These are phyloP conservation scores for Rhododendron mucronatum DNA, from an alignment of 148 eudicot species.

Conservation along the genomic window DNA sequence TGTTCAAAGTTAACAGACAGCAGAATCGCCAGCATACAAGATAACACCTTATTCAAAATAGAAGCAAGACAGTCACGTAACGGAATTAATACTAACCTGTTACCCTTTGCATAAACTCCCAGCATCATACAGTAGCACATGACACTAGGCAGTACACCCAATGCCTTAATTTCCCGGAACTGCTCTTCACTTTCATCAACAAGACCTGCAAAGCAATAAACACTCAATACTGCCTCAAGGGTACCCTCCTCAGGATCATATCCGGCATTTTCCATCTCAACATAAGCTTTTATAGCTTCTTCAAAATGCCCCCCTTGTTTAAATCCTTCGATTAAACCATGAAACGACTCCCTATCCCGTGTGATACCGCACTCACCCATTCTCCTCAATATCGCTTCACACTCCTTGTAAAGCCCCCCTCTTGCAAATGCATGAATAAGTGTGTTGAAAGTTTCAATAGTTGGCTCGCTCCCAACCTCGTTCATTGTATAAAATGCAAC, in stretches of 20 bases:
- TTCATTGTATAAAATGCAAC: slow-evolving; percentile 91
- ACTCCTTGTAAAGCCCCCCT: slow-evolving; percentile 88
- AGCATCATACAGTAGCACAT: slow-evolving; percentile 98
- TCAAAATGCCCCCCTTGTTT: slow-evolving; percentile 92
- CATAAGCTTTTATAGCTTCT: slow-evolving; percentile 77
- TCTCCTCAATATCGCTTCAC: slow-evolving; percentile 53
- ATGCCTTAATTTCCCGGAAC: slow-evolving; percentile 79
- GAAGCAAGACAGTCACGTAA: not conserved
- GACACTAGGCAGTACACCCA: slow-evolving; percentile 74
- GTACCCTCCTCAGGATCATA: slow-evolving; percentile 83
- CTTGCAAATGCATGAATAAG: slow-evolving; percentile 68
- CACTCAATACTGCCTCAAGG: slow-evolving; percentile 87
- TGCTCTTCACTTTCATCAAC: slow-evolving; percentile 87
- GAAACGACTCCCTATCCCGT: slow-evolving; percentile 50
- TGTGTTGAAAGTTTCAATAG: slow-evolving; percentile 70
- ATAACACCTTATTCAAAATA: not conserved
- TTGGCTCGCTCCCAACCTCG: slow-evolving; percentile 78
- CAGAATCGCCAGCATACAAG: not conserved
- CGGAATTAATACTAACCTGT: slow-evolving; percentile 50
- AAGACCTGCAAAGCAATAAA: slow-evolving; percentile 85
- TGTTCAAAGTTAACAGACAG: not conserved
- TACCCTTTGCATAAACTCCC: slow-evolving; percentile 73
- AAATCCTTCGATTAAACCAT: slow-evolving; percentile 79
- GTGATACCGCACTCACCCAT: slow-evolving; percentile 59
- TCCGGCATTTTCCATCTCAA: slow-evolving; percentile 78